phyloP scores from a whole-genome alignment of 75 land plant species.

The Selaginella tamariscina region DNA sequence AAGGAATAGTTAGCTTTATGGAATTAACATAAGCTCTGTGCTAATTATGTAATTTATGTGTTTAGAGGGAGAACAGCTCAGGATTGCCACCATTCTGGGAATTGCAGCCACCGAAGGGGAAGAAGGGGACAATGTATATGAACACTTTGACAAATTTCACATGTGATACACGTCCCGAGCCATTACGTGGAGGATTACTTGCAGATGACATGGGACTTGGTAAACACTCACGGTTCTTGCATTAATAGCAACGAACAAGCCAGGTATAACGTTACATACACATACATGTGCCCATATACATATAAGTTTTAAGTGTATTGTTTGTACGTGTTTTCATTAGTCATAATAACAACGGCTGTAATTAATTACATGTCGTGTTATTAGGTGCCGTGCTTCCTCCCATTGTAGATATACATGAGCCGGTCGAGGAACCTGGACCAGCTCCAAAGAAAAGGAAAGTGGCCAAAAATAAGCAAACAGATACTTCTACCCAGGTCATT shows the following conservation, averaged over 20 bases:
- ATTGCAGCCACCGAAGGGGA: slow-evolving; percentile 7
- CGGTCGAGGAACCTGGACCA: not conserved
- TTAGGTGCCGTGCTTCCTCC: slow-evolving; percentile 15
- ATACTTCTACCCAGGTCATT: too few species aligned
- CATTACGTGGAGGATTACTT: slow-evolving; percentile 69
- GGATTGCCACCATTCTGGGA: slow-evolving; percentile 85
- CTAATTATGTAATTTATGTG: too few species aligned
- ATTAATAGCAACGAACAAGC: slow-evolving; percentile 59
- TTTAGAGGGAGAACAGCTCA: slow-evolving; percentile 61
- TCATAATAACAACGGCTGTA: too few species aligned
- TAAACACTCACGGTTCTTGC: slow-evolving; percentile 74
- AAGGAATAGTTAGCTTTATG: too few species aligned
- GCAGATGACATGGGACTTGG: slow-evolving; percentile 99
- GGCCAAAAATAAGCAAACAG: slow-evolving; percentile 12
- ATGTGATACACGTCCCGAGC: slow-evolving; percentile 40
- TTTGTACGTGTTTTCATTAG: too few species aligned
- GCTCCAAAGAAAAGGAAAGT: not conserved
- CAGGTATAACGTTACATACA: too few species aligned
- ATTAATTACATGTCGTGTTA: too few species aligned
- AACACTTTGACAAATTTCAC: slow-evolving; percentile 62
- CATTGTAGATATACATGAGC: not conserved
- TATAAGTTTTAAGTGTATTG: too few species aligned
- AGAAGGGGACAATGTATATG: slow-evolving; percentile 16
- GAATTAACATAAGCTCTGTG: too few species aligned
- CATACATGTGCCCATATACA: too few species aligned